phyloP scores from a whole-genome alignment of 768 basidiomycete species.

The Hericium alpestre region DNA sequence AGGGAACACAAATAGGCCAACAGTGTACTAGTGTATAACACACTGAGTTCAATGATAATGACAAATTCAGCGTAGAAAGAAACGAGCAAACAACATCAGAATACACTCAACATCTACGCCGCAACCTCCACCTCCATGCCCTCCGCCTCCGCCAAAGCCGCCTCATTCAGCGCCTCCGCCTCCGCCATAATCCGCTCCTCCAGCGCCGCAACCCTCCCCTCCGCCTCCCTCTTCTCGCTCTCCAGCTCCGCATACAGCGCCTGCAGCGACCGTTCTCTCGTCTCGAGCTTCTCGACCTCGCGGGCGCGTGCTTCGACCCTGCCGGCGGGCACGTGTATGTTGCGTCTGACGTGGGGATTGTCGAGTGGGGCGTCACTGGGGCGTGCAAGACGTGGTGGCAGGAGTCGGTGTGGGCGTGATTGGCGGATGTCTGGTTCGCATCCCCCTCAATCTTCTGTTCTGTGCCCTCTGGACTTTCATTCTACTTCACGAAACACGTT shows the following conservation, averaged over 20 bases:
- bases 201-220: conserved; percentile 45
- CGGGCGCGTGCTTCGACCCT: conserved; percentile 72
- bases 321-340: conserved; percentile 57
- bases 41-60: no score
- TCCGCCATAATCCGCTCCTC: conserved; percentile 85
- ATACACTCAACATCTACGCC: no score
- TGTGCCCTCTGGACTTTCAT: background rate
- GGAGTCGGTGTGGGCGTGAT: conserved; percentile 35
- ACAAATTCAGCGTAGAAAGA: no score
- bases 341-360: conserved; percentile 52
- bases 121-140: background rate
- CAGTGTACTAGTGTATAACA: no score
- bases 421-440: background rate
- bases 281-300: conserved; percentile 78
- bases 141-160: conserved; percentile 49
- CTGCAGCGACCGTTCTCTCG: conserved; percentile 71
- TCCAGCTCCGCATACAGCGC: conserved; percentile 76
- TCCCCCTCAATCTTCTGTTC: background rate
- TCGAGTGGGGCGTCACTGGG: conserved; percentile 68
- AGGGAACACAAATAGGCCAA: no score
- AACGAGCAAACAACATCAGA: no score
- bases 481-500: no score
- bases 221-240: conserved; percentile 51
- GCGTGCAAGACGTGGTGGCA: conserved; percentile 69
- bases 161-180: conserved; percentile 75